Percentiles rank a stretch among this genome's conserved stretches.
Conservation (phyloP, 768 basidiomycete genomes). For the Lactarius quietus region DNA sequence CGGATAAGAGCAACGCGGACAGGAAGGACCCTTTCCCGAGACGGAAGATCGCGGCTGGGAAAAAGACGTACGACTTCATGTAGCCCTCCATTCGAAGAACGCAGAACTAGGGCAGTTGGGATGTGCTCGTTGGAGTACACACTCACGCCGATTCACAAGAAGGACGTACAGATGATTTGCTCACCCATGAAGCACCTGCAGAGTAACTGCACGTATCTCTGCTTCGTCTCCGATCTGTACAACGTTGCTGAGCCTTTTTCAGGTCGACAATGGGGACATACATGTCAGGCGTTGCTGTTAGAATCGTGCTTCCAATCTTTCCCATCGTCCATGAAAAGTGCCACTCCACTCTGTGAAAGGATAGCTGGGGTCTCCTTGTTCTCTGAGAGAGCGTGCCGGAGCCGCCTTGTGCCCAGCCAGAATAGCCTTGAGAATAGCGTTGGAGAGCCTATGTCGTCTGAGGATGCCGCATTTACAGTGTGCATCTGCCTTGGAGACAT, state of each 20-base stretch:
- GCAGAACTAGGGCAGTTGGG: neutral
- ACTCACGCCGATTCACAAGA: neutral
- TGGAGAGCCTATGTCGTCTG: slow-evolving; percentile 8
- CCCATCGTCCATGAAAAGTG: slow-evolving; percentile 2
- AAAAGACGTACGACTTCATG: slow-evolving; percentile 7
- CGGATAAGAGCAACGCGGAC: slow-evolving; percentile 2
- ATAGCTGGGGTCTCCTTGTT: neutral
- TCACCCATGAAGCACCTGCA: slow-evolving; percentile 8
- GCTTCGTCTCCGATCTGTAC: slow-evolving; percentile 11
- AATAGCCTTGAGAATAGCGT: slow-evolving; percentile 16
- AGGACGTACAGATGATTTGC: slow-evolving; percentile 3
- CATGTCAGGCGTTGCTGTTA: slow-evolving; percentile 11
- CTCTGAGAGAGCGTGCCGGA: slow-evolving; percentile 1
- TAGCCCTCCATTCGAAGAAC: slow-evolving; percentile 5
- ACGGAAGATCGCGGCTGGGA: slow-evolving; percentile 16
- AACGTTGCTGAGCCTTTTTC: neutral
- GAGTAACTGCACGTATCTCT: slow-evolving; percentile 10
- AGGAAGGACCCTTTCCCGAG: neutral
- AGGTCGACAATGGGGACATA: neutral
- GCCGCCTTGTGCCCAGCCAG: slow-evolving; percentile 9
- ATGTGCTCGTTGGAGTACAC: neutral
- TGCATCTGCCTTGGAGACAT: no score
- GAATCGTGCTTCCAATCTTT: slow-evolving; percentile 14
- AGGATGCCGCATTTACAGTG: slow-evolving; percentile 5
- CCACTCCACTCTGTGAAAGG: slow-evolving; percentile 20